Base-by-base conservation (phyloP, 2,329 filamentous ascomycete genomes). In the Alternaria brassicae region DNA sequence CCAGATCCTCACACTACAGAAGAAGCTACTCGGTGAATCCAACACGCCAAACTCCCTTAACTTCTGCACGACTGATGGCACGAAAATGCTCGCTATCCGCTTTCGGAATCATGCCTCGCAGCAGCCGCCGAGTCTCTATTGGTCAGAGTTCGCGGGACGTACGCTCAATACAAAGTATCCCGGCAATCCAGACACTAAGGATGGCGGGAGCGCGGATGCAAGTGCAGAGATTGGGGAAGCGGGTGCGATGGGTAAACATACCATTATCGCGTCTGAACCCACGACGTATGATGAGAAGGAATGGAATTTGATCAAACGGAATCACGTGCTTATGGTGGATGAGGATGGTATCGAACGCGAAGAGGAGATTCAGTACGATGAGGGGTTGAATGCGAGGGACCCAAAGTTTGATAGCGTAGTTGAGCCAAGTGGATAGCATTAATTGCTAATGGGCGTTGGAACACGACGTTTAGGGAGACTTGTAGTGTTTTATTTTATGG, bases 231-330 rank as follows among this genome's bases (percentile, higher is more conserved):
- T 72, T 44, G 76, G 73, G 1, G 72, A 75, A 17, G 73, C 73
- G 3, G 76, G 78, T 52, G 78, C 81, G 25, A 80, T 81, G 68
- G 84, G 83, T 3, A 79, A 77, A 41, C 84, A 86, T 71, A 79
- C 84, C 34, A 85, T 85, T 62, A 77, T 85, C 34, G 82, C 83
- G 12, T 83, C 80, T 63, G 84, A 86, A 72, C 84, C 84, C 12
- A 83, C 80, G 25, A 86, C 84, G 8, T 85, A 82, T 63, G 81
- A 83, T 63, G 76, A 80, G 48, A 73, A 75, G 19, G 83, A 86
- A 52, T 86, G 84, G 84, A 72, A 80, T 57, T 63, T 86, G 58
- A 82, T 85, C 60, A 76, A 75, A 28, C 80, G 77, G 66, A 85
- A 86, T 63, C 75, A 78, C 63, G 77, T 74, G 32, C 62, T 85